Evolutionary conservation across 1,139 yeast genomes (phyloP).

Genomic region (Debaryomycetaceae sp.): DNA sequence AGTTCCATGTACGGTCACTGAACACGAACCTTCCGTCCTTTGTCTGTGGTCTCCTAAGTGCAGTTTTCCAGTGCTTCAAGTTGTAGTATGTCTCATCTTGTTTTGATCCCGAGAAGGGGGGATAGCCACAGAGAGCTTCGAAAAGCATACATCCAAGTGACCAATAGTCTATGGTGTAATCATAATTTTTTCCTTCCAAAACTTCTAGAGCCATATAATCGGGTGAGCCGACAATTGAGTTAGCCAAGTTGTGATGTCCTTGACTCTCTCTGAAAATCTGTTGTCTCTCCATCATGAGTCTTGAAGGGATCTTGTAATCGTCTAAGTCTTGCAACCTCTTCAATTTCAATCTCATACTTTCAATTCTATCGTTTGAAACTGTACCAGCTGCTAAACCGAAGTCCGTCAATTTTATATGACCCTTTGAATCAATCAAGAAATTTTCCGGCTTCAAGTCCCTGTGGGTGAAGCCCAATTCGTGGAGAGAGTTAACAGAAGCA

Average conservation of each 20-base stretch:
- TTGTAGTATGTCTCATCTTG: constrained; percentile 95
- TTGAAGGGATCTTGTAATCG: constrained; percentile 67
- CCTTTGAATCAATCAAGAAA: constrained; percentile 88
- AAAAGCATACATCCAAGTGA: constrained; percentile 93
- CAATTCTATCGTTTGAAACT: constrained; percentile 89
- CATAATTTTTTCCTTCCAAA: constrained; percentile 88
- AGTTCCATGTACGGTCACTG: constrained; percentile 95
- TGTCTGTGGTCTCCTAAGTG: constrained; percentile 85
- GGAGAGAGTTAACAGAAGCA: constrained; percentile 87
- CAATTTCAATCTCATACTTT: constrained; percentile 82
- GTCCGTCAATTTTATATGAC: constrained; percentile 95
- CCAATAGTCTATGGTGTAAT: constrained; percentile 98
- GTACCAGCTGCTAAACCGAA: constrained; percentile 98
- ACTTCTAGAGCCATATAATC: constrained; percentile 99
- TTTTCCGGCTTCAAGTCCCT: constrained; percentile 98
- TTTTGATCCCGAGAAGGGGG: constrained; percentile 93
- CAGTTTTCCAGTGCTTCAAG: constrained; percentile 87
- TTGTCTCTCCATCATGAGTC: constrained; percentile 85
- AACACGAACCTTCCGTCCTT: constrained; percentile 89
- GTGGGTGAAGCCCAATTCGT: constrained; percentile 93
- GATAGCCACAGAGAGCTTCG: constrained; percentile 90
- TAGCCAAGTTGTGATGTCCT: constrained; percentile 67
- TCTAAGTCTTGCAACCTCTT: constrained; percentile 73
- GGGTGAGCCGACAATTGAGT: constrained; percentile 96
- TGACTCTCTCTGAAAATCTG: constrained; percentile 75